These are phyloP conservation scores for Picochlorum costavermella DNA, from an alignment of 139 green algal genomes.

Conservation along the genomic window DNA sequence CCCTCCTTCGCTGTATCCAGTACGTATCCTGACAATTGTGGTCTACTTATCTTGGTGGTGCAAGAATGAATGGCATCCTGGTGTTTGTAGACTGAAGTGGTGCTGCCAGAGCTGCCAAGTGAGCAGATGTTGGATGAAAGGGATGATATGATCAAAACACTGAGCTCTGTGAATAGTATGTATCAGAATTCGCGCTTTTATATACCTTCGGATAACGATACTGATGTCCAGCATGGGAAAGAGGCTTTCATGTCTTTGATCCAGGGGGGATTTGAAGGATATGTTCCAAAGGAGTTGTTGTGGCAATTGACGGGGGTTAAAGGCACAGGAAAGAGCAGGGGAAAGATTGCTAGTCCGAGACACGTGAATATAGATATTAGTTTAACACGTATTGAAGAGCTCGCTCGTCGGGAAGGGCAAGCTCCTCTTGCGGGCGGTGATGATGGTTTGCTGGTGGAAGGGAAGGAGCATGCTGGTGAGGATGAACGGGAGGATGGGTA, in stretches of 20 bases:
- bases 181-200: background rate
- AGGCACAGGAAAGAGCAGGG: too few relatives aligned
- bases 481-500: slow-evolving; percentile 1
- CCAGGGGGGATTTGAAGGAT: background rate
- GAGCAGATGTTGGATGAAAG: background rate
- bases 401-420: background rate
- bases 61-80: too few relatives aligned
- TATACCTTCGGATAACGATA: background rate
- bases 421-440: background rate
- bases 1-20: slow-evolving; percentile 5
- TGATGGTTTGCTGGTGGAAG: background rate
- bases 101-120: background rate
- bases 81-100: background rate
- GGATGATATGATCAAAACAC: slow-evolving; percentile 5
- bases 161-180: background rate
- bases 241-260: background rate
- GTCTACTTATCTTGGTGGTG: too few relatives aligned
- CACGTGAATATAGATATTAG: background rate
- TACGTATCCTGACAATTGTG: background rate
- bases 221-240: background rate
- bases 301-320: too few relatives aligned
- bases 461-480: background rate
- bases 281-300: background rate
- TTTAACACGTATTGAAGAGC: slow-evolving; percentile 1
- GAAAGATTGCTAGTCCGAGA: too few relatives aligned